Base-by-base conservation (phyloP, 2,329 filamentous ascomycete species). In the Calonectria montana region DNA sequence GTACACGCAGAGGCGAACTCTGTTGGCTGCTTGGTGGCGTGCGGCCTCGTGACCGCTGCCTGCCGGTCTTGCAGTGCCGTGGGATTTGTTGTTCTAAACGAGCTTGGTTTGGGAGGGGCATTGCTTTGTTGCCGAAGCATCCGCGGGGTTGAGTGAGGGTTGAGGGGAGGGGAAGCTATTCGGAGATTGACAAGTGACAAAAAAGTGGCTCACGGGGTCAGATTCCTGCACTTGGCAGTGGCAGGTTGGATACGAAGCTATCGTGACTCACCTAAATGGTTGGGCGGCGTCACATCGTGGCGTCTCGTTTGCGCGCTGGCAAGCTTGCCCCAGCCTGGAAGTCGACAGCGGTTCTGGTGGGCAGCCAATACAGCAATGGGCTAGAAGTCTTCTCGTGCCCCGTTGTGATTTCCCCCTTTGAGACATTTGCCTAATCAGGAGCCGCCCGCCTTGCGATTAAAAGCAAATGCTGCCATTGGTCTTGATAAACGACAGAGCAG, bases 251-350 rank as follows among this genome's bases (percentile, higher is more conserved):
- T 37, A 59, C 53, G 53, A 59, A 59, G 53, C 53, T 59, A 59
- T 59, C 53, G 53, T 59, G 53, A 59, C 53, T 59, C 53, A 39
- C 31, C 18, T n/a, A 47, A 39, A 31, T 7, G 13, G 21, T 57
- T 57, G n/a, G 23, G 53, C 16, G 53, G 53, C 35, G 53, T 59
- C 31, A 59, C 53, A 59, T 59, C 35, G 53, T 59, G 53, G 53
- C 53, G 35, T 37, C 31, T 57, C 53, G 53, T 59, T 39, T 39
- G 39, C 53, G 39, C 31, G 53, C 25, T 39, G 35, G 3, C 35
- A n/a, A 39, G 53, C 53, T 59, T 59, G 21, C 31, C 53, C 53
- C 13, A 59, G 18, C n/a, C 23, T 21, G 53, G 53, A 23, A 59
- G 31, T 39, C 25, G 31, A 59, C n/a, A 59, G 31, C 53, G 53